phyloP scores from a whole-genome alignment of 1,284 basidiomycete genomes.

The Pascua guehoae region DNA sequence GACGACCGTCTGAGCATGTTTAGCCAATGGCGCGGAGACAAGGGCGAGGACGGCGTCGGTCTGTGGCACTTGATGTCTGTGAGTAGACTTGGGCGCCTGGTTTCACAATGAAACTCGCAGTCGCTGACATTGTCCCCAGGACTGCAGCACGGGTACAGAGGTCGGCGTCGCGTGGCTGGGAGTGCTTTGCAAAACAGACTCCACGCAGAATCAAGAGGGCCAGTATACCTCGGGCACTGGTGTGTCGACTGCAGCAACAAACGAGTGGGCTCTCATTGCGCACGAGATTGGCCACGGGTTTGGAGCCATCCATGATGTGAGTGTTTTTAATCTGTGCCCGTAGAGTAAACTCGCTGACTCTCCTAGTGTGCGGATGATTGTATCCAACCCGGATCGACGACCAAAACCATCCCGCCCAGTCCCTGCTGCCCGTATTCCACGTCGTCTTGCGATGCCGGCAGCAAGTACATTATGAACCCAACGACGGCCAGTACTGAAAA shows the following conservation, averaged over 20 bases:
- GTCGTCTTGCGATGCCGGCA: conserved; percentile 62
- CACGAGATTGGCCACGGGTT: conserved; percentile 76
- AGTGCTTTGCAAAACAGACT: conserved; percentile 63
- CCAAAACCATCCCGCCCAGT: conserved; percentile 9
- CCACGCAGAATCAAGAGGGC: conserved; percentile 51
- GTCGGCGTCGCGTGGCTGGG: conserved; percentile 88
- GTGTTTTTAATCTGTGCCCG: conserved; percentile 37
- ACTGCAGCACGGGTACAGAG: conserved; percentile 52
- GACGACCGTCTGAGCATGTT: conserved; percentile 74
- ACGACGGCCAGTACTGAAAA: conserved; percentile 64
- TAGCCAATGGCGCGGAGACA: conserved; percentile 73
- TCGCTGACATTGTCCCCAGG: not conserved
- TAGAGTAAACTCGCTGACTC: not conserved
- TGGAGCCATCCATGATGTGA: conserved; percentile 73
- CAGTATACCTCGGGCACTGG: conserved; percentile 73
- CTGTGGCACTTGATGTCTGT: conserved; percentile 90
- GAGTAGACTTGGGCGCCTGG: conserved; percentile 44
- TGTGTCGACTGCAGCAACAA: conserved; percentile 65
- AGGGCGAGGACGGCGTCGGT: conserved; percentile 65
- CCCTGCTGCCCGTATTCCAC: conserved; percentile 70
- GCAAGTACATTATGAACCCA: conserved; percentile 74
- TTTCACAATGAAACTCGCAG: too few relatives aligned
- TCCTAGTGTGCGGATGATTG: conserved; percentile 65
- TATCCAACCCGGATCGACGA: conserved; percentile 44
- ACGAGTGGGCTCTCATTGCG: conserved; percentile 68